Evolutionary conservation across 805 yeast genomes (phyloP).

Genomic region (Teunomyces stri): DNA sequence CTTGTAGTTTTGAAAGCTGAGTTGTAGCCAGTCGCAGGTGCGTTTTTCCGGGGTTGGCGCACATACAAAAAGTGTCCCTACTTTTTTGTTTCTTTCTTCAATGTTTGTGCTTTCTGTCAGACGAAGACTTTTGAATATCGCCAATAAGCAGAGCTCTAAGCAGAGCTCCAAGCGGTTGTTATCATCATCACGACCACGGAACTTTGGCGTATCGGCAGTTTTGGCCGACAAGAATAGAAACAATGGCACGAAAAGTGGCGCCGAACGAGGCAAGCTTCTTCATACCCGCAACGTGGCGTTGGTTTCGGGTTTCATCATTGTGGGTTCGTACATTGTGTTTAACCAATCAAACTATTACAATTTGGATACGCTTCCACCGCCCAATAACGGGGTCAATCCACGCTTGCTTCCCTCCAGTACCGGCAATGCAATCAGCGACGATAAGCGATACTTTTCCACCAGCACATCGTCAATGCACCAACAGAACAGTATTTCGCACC

Average conservation of each 20-base stretch:
- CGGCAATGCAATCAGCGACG: slow-evolving; percentile 13
- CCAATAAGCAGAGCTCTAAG: slow-evolving; percentile 16
- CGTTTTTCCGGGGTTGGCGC: not conserved
- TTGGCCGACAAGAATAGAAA: not conserved
- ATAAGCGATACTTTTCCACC: slow-evolving; percentile 27
- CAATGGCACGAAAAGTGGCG: not conserved
- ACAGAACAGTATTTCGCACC: slow-evolving; percentile 40
- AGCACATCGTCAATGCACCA: slow-evolving; percentile 47
- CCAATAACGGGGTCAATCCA: slow-evolving; percentile 8
- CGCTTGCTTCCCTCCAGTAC: slow-evolving; percentile 15
- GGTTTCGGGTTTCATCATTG: slow-evolving; percentile 41
- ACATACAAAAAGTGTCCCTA: not conserved
- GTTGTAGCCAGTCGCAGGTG: not conserved
- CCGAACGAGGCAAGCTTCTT: slow-evolving; percentile 4
- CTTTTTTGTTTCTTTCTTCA: slow-evolving; percentile 5
- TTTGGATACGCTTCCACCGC: slow-evolving; percentile 36
- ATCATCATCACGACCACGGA: slow-evolving; percentile 11
- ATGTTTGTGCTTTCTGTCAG: slow-evolving; percentile 19
- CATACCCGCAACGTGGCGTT: slow-evolving; percentile 37
- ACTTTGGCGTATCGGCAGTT: not conserved
- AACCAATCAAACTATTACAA: slow-evolving; percentile 40
- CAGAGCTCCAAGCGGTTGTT: slow-evolving; percentile 17
- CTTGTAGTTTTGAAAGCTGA: not conserved
- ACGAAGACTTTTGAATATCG: slow-evolving; percentile 16
- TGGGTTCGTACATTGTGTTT: slow-evolving; percentile 41